phyloP scores from a whole-genome alignment of 2,329 filamentous ascomycete genomes.

The Ceratocystis ficicola region DNA sequence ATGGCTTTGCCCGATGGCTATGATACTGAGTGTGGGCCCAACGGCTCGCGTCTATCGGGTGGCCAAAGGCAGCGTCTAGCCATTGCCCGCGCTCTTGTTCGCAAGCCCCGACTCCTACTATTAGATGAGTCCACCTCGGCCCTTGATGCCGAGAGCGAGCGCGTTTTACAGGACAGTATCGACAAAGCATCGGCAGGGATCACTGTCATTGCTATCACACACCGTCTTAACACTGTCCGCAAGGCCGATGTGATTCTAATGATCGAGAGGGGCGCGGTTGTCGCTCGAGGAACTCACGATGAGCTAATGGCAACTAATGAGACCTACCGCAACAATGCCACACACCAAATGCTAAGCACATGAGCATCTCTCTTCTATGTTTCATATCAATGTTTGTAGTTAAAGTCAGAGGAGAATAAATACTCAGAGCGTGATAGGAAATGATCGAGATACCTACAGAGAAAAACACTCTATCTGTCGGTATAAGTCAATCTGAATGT shows the following conservation, averaged over 20 bases:
- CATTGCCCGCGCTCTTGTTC: slow-evolving; percentile 64
- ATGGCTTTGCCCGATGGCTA: slow-evolving; percentile 51
- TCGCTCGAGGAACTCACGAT: slow-evolving; percentile 42
- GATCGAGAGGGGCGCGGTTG: slow-evolving; percentile 41
- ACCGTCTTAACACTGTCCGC: slow-evolving; percentile 44
- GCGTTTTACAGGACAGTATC: slow-evolving; percentile 52
- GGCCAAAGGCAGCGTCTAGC: slow-evolving; percentile 69
- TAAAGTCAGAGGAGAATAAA: neutral
- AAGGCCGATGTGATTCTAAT: slow-evolving; percentile 48
- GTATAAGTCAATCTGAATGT: no score
- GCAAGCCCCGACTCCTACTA: slow-evolving; percentile 59
- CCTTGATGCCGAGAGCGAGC: slow-evolving; percentile 59
- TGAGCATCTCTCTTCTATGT: slow-evolving; percentile 8
- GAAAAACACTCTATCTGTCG: neutral
- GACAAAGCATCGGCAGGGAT: slow-evolving; percentile 44
- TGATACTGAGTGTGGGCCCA: slow-evolving; percentile 55
- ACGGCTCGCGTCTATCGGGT: slow-evolving; percentile 61
- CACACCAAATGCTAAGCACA: slow-evolving; percentile 37
- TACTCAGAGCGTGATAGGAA: neutral
- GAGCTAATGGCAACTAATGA: slow-evolving; percentile 43
- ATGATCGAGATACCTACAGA: neutral
- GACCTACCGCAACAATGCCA: slow-evolving; percentile 40
- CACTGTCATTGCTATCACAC: slow-evolving; percentile 48
- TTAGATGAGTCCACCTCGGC: slow-evolving; percentile 74
- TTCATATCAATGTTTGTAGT: neutral